Evolutionary conservation across 768 basidiomycete genomes (phyloP).

Genomic region (Hirschioporus abietinus): DNA sequence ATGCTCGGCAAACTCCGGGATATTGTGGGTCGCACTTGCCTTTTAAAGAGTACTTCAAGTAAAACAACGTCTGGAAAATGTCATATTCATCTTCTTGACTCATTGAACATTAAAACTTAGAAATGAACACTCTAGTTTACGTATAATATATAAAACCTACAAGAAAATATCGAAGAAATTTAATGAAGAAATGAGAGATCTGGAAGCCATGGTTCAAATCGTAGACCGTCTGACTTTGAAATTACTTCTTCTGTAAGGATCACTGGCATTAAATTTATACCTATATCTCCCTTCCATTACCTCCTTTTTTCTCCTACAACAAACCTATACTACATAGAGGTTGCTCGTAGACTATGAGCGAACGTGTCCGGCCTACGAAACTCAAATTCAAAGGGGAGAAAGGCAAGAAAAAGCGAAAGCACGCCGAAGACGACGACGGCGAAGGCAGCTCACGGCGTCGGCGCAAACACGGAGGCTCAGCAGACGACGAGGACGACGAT

Average conservation of each 20-base stretch:
- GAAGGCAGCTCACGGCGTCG: conserved; percentile 37
- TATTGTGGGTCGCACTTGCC: background rate
- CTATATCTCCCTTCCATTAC: too few species aligned
- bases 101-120: too few species aligned
- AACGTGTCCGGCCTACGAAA: conserved; percentile 56
- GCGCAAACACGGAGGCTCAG: conserved; percentile 31
- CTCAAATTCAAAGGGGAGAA: conserved; percentile 91
- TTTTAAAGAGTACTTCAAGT: background rate
- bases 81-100: too few species aligned
- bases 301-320: too few species aligned
- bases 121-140: too few species aligned
- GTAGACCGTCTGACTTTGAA: too few species aligned
- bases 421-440: conserved; percentile 46
- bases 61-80: background rate
- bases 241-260: too few species aligned
- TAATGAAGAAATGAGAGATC: too few species aligned
- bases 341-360: conserved; percentile 8
- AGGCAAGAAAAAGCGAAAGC: conserved; percentile 74
- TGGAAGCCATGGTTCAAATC: too few species aligned
- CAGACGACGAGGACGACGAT: conserved; percentile 58
- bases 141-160: too few species aligned
- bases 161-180: too few species aligned
- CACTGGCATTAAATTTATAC: too few species aligned
- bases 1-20: background rate
- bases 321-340: background rate